These are phyloP conservation scores for Penicillium capsulatum DNA, from an alignment of 2,329 filamentous ascomycete species.

Conservation along the genomic window DNA sequence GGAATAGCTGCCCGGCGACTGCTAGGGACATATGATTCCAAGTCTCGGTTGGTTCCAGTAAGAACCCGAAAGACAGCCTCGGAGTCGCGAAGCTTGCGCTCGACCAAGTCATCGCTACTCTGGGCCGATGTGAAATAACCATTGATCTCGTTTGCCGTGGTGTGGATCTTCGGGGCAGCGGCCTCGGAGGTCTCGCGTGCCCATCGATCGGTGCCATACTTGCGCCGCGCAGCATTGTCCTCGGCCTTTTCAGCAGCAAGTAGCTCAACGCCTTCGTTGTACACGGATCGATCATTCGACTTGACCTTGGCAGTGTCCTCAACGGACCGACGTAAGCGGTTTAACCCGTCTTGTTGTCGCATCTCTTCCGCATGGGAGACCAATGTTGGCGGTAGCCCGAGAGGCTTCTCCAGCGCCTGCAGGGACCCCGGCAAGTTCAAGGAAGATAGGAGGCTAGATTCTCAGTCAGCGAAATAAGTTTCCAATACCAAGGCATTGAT, in stretches of 20 bases:
- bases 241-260: slow-evolving; percentile 77
- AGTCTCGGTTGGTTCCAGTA: slow-evolving; percentile 70
- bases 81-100: slow-evolving; percentile 72
- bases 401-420: slow-evolving; percentile 89
- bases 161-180: slow-evolving; percentile 70
- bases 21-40: slow-evolving; percentile 86
- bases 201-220: slow-evolving; percentile 88
- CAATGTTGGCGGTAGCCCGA: slow-evolving; percentile 80
- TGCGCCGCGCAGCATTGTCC: slow-evolving; percentile 68
- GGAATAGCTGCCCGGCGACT: slow-evolving; percentile 75
- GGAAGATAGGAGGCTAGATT: slow-evolving; percentile 60
- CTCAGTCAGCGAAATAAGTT: slow-evolving; percentile 54
- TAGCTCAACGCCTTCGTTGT: slow-evolving; percentile 76
- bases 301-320: slow-evolving; percentile 90
- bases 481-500: background rate
- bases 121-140: slow-evolving; percentile 75
- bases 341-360: slow-evolving; percentile 80
- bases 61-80: slow-evolving; percentile 72
- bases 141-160: slow-evolving; percentile 71
- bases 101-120: slow-evolving; percentile 65
- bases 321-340: slow-evolving; percentile 71
- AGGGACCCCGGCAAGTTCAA: slow-evolving; percentile 87
- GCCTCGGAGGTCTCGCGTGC: slow-evolving; percentile 62
- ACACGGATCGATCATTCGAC: slow-evolving; percentile 68
- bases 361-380: slow-evolving; percentile 92